Conservation (phyloP, 345 rosid species). For the Arabidopsis arenosa region DNA sequence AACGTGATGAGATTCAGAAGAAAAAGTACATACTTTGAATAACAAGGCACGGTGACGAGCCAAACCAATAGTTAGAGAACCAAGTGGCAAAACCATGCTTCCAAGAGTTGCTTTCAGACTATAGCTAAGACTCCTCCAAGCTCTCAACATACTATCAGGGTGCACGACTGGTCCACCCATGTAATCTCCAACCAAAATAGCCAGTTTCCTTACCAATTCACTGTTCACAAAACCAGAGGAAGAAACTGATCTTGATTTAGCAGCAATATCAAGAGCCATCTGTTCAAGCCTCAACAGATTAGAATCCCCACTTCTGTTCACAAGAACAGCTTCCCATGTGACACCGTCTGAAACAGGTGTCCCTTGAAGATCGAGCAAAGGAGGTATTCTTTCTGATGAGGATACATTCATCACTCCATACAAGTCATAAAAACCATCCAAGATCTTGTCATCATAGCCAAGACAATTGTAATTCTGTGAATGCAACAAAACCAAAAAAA, state of each 20-base stretch:
- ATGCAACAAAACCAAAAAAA: background rate
- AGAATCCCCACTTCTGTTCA: constrained; percentile 78
- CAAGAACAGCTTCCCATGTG: constrained; percentile 89
- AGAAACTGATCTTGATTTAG: constrained; percentile 59
- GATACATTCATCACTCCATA: constrained; percentile 71
- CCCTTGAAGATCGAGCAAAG: constrained; percentile 91
- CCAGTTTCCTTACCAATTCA: constrained; percentile 68
- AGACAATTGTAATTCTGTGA: constrained; percentile 94
- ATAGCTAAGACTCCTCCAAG: constrained; percentile 75
- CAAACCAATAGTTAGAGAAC: constrained; percentile 88
- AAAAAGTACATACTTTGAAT: constrained; percentile 69
- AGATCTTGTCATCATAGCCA: constrained; percentile 91
- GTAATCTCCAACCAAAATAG: constrained; percentile 75
- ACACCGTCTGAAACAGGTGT: constrained; percentile 63
- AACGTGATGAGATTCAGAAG: background rate
- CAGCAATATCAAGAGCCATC: constrained; percentile 67
- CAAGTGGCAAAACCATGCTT: constrained; percentile 95
- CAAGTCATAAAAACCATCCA: constrained; percentile 93
- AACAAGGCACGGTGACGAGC: constrained; percentile 96
- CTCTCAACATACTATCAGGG: constrained; percentile 72
- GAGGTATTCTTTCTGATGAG: constrained; percentile 74
- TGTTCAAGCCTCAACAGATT: constrained; percentile 78
- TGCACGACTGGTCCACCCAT: constrained; percentile 94
- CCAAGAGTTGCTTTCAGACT: constrained; percentile 83
- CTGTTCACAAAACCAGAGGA: constrained; percentile 41